Conservation (phyloP, 1,284 basidiomycete species). For the Cryptococcus floricola region DNA sequence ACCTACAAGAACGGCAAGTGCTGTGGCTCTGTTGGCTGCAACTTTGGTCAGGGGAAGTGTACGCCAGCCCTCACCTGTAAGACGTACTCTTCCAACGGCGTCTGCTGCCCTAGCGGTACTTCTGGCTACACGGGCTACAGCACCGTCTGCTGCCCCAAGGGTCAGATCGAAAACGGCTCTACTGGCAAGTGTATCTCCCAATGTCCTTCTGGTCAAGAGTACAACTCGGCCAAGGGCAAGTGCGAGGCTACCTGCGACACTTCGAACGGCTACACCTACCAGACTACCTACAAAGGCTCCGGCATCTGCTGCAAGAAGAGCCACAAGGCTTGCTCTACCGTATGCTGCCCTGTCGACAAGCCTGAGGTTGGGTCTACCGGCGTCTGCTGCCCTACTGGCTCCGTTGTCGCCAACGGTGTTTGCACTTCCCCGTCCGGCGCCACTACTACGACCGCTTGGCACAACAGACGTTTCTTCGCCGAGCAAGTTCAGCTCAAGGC, state of each 20-base stretch:
- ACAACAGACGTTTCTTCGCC: background rate
- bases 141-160: conserved; percentile 26
- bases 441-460: background rate
- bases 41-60: conserved; percentile 16
- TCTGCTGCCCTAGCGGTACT: conserved; percentile 53
- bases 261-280: conserved; percentile 8
- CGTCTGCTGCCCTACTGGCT: conserved; percentile 25
- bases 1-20: conserved; percentile 29
- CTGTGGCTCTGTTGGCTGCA: conserved; percentile 27
- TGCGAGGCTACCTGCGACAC: conserved; percentile 11
- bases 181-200: conserved; percentile 14
- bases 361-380: conserved; percentile 24
- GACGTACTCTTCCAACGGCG: conserved; percentile 57
- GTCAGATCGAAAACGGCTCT: conserved; percentile 17
- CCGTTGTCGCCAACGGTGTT: conserved; percentile 19
- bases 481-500: conserved; percentile 13
- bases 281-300: conserved; percentile 5
- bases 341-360: conserved; percentile 23
- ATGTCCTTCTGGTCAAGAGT: conserved; percentile 4
- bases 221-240: conserved; percentile 4
- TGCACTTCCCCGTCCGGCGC: conserved; percentile 20
- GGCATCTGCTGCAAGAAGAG: conserved; percentile 23
- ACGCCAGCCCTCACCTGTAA: conserved; percentile 25
- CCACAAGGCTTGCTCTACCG: conserved; percentile 20
- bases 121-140: conserved; percentile 20